Evolutionary conservation across 805 yeast species (phyloP).

Genomic region (Saturnispora galanensis): DNA sequence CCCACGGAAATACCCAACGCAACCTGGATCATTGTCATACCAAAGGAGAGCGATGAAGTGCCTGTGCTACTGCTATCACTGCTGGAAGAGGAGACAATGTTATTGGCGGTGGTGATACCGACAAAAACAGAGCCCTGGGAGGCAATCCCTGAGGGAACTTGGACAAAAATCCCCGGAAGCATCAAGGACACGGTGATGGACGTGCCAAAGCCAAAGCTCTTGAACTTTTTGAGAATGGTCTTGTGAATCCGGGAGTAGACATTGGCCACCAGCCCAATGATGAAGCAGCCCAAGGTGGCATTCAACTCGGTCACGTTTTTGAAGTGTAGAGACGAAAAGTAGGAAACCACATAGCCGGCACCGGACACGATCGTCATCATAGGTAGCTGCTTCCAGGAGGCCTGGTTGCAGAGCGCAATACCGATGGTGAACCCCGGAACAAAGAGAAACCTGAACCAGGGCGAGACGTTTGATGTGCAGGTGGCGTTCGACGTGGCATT

Average conservation of each 20-base stretch:
- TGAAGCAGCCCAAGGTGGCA: constrained; percentile 83
- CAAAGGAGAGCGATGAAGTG: constrained; percentile 39
- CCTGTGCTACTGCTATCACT: constrained; percentile 9
- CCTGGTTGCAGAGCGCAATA: constrained; percentile 73
- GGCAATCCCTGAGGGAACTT: constrained; percentile 92
- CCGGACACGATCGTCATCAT: constrained; percentile 71
- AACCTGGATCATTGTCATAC: constrained; percentile 84
- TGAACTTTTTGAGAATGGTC: constrained; percentile 34
- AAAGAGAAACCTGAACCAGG: constrained; percentile 55
- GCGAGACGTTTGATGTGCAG: constrained; percentile 47
- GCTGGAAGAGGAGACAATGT: constrained; percentile 35
- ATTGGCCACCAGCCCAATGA: constrained; percentile 82
- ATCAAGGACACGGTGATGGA: constrained; percentile 84
- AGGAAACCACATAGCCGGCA: constrained; percentile 50
- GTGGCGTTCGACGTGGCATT: constrained; percentile 55
- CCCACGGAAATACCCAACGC: constrained; percentile 94
- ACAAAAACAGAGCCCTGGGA: constrained; percentile 77
- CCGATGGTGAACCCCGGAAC: constrained; percentile 64
- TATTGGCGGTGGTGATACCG: constrained; percentile 69
- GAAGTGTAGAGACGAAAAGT: constrained; percentile 69
- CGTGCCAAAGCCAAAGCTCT: constrained; percentile 15
- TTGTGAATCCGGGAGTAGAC: constrained; percentile 78
- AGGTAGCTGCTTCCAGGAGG: constrained; percentile 72
- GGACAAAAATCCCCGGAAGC: constrained; percentile 92
- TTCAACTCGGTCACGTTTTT: constrained; percentile 60